Conservation (phyloP, 192 early-diverging fungal genomes). For the Mortierella hygrophila region DNA sequence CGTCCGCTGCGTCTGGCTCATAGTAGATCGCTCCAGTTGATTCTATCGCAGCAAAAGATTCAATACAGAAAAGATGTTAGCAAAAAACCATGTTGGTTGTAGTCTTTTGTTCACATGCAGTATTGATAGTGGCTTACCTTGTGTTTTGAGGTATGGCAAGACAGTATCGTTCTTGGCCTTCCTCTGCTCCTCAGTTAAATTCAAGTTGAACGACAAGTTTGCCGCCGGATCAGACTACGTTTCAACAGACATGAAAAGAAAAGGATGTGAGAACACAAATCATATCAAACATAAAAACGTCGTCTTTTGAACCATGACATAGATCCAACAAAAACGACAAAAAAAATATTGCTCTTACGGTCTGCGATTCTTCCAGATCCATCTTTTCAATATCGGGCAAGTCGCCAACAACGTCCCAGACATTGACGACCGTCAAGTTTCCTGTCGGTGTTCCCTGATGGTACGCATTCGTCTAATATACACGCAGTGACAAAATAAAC, state of each 20-base stretch:
- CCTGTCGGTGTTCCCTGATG: constrained; percentile 41
- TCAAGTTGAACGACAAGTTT: constrained; percentile 88
- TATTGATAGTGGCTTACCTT: constrained; percentile 50
- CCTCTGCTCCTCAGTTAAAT: constrained; percentile 86
- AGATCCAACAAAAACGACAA: not conserved
- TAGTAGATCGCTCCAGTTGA: constrained; percentile 77
- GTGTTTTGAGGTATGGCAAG: constrained; percentile 83
- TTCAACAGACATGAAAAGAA: not conserved
- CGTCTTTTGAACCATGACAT: not conserved
- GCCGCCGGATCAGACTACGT: constrained; percentile 74
- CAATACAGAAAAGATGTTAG: not conserved
- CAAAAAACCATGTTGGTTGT: not conserved
- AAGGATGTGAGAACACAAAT: not conserved
- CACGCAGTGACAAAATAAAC: not conserved
- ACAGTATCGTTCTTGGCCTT: constrained; percentile 79
- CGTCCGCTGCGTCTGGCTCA: constrained; percentile 87
- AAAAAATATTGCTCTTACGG: constrained; percentile 10
- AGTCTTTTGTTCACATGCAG: not conserved
- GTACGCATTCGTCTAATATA: constrained; percentile 53
- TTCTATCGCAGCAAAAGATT: constrained; percentile 11
- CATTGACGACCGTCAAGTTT: constrained; percentile 27
- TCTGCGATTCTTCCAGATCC: constrained; percentile 43
- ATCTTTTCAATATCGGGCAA: constrained; percentile 50
- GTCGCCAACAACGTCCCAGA: constrained; percentile 42
- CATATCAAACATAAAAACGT: not conserved